Percentiles rank a stretch among this genome's conserved stretches.
Conservation (phyloP, 2,329 filamentous ascomycete species). For the Beauveria pseudobassiana region DNA sequence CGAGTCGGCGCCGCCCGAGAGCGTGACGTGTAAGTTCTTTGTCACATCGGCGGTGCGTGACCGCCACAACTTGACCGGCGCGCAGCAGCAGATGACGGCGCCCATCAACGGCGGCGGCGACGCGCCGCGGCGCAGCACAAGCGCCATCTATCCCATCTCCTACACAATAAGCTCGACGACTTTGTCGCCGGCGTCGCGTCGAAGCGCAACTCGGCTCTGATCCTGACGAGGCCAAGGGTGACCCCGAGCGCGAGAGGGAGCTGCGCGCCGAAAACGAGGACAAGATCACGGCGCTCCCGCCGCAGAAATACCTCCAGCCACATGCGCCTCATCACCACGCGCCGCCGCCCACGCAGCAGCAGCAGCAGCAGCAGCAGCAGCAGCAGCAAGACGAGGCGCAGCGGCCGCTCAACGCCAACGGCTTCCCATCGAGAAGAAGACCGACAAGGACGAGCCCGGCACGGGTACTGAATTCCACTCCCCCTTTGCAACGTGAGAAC, state of each 20-base stretch:
- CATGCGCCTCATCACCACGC: conserved; percentile 32
- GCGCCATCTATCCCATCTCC: conserved; percentile 62
- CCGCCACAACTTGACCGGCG: conserved; percentile 20
- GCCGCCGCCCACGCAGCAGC: conserved; percentile 19
- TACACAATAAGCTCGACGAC: conserved; percentile 82
- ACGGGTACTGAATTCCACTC: conserved; percentile 45
- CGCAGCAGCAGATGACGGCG: conserved; percentile 33
- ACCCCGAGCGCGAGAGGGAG: conserved; percentile 71
- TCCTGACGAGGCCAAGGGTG: conserved; percentile 72
- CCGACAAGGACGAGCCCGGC: conserved; percentile 21
- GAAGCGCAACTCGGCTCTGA: conserved; percentile 78
- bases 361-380: conserved; percentile 20
- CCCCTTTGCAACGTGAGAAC: conserved; percentile 41
- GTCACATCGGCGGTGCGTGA: conserved; percentile 61
- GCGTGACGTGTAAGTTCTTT: conserved; percentile 90
- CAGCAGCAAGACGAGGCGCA: conserved; percentile 39
- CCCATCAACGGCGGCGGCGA: conserved; percentile 25
- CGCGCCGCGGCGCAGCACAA: conserved; percentile 13
- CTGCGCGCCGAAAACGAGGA: conserved; percentile 79
- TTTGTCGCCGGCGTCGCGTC: conserved; percentile 81
- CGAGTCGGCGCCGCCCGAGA: conserved; percentile 79
- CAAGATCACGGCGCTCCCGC: conserved; percentile 72
- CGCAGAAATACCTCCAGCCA: conserved; percentile 51
- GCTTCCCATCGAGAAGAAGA: conserved; percentile 36
- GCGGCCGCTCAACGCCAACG: conserved; percentile 41